A percentile compares a stretch with the other conserved stretches of the same genome.
Conservation (phyloP, 352 stramenopile genomes). For the Phytophthora agathidicida region DNA sequence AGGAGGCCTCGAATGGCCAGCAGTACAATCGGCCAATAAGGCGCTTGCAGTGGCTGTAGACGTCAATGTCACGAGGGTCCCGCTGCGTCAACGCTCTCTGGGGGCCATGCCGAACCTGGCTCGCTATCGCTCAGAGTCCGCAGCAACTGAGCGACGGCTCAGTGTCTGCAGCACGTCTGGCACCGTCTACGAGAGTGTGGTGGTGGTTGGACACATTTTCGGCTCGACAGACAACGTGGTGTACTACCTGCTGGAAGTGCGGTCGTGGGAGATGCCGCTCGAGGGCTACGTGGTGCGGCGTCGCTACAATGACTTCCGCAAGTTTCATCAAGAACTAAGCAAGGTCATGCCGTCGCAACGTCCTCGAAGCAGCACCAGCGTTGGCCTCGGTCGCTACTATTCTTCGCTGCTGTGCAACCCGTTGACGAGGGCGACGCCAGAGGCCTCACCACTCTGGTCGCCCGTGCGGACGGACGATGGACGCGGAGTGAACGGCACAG, state of each 20-base stretch:
- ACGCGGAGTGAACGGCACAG: conserved; percentile 8
- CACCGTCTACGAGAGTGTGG: conserved; percentile 73
- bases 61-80: conserved; percentile 12
- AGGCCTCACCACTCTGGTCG: conserved; percentile 61
- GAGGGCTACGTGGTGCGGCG: conserved; percentile 82
- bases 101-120: conserved; percentile 27
- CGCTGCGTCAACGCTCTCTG: conserved; percentile 39
- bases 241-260: conserved; percentile 81
- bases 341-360: conserved; percentile 55
- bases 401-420: conserved; percentile 65
- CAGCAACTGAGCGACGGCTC: conserved; percentile 42
- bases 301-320: conserved; percentile 79
- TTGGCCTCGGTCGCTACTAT: conserved; percentile 42
- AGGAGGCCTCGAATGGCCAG: conserved; percentile 16
- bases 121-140: conserved; percentile 41
- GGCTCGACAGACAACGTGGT: conserved; percentile 67
- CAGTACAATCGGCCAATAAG: not conserved
- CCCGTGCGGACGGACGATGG: conserved; percentile 39
- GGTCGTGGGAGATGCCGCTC: conserved; percentile 71
- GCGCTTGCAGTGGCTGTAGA: conserved; percentile 4
- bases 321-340: conserved; percentile 60
- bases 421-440: conserved; percentile 29
- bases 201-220: conserved; percentile 69
- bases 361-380: conserved; percentile 24
- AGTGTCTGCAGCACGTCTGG: conserved; percentile 74